phyloP scores from a whole-genome alignment of 495 filamentous ascomycete species.

The Podospora anserina region DNA sequence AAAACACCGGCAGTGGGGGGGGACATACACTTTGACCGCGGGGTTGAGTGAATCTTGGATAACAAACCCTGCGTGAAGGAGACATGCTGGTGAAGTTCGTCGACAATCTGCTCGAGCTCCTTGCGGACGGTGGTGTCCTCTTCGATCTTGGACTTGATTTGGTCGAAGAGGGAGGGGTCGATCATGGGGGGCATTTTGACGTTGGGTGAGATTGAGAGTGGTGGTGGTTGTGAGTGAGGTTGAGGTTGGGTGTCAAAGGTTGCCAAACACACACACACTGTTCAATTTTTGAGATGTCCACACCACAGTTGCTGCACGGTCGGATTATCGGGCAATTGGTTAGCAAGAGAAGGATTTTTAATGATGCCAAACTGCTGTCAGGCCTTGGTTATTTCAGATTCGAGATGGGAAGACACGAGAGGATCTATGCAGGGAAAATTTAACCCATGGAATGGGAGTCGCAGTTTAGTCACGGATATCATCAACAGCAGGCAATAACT shows the following conservation, averaged over 20 bases:
- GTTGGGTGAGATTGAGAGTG: background rate
- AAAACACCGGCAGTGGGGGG: background rate
- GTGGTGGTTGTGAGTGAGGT: background rate
- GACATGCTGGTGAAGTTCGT: conserved; percentile 63
- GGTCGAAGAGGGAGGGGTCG: conserved; percentile 79
- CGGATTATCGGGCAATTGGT: background rate
- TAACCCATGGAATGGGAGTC: background rate
- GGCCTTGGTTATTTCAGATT: background rate
- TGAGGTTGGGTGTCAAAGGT: conserved; percentile 2
- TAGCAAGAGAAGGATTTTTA: background rate
- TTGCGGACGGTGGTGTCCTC: conserved; percentile 78
- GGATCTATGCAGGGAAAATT: background rate
- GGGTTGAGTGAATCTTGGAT: conserved; percentile 85
- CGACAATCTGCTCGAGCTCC: conserved; percentile 75
- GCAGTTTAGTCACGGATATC: background rate
- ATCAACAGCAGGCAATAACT: background rate
- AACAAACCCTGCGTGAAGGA: conserved; percentile 74
- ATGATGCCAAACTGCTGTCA: conserved; percentile 1
- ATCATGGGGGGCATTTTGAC: conserved; percentile 52
- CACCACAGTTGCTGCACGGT: background rate
- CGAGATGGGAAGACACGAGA: background rate
- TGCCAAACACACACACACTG: background rate
- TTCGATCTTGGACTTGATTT: conserved; percentile 85
- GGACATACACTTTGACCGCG: conserved; percentile 68
- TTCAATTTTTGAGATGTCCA: background rate